phyloP scores from a whole-genome alignment of 257 asterid genomes.

The Nicotiana tomentosiformis region DNA sequence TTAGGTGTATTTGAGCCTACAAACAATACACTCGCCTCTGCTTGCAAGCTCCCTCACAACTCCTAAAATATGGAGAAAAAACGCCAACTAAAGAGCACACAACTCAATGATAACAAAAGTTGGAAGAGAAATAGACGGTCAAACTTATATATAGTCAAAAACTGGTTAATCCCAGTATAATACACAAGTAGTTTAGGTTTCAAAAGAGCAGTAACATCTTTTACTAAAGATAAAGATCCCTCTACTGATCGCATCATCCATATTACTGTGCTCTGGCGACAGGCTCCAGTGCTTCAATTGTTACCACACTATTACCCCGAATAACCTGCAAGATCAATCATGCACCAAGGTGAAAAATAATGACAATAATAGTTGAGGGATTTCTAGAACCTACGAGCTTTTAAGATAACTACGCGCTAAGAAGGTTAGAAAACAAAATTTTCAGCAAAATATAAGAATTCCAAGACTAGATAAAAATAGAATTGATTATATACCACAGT shows the following conservation, averaged over 20 bases:
- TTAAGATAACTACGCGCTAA: background rate
- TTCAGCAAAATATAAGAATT: background rate
- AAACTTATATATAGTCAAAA: background rate
- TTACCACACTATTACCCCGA: constrained; percentile 90
- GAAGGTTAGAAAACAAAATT: too few relatives aligned
- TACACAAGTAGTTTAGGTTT: background rate
- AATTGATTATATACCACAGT: background rate
- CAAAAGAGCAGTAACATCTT: background rate
- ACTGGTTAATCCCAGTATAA: background rate
- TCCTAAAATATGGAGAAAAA: too few relatives aligned
- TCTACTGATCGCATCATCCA: background rate
- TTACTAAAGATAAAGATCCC: background rate
- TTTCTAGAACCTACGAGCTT: background rate
- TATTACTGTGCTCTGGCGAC: constrained; percentile 52
- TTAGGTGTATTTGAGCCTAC: too few relatives aligned
- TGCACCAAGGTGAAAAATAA: background rate
- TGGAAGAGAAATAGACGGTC: background rate
- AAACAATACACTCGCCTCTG: too few relatives aligned
- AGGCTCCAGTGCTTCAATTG: constrained; percentile 93
- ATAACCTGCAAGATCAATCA: constrained; percentile 48
- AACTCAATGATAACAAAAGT: too few relatives aligned
- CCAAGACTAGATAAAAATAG: background rate
- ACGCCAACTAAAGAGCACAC: too few relatives aligned
- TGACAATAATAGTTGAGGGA: too few relatives aligned
- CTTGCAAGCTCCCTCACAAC: too few relatives aligned